Conservation (phyloP, 345 rosid genomes). For the Toxicodendron radicans region DNA sequence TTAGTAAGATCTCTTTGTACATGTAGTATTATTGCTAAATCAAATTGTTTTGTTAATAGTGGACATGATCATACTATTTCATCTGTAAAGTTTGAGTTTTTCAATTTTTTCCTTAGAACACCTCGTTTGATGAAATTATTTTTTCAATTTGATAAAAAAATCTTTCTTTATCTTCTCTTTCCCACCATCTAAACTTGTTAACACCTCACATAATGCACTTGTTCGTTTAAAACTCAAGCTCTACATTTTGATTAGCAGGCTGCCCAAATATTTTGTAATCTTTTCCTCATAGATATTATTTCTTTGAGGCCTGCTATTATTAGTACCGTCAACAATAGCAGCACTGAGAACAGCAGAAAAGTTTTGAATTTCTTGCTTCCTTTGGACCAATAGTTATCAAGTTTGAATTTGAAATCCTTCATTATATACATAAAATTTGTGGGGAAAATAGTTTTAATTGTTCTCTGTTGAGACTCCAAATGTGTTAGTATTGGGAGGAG, state of each 20-base stretch:
- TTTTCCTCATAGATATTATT: neutral
- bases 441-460: neutral
- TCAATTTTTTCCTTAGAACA: neutral
- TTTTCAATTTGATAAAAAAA: neutral
- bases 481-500: too few relatives aligned
- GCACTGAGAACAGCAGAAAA: neutral
- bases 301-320: neutral
- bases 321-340: neutral
- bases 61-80: neutral
- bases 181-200: neutral
- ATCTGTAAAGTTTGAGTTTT: neutral
- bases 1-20: too few relatives aligned
- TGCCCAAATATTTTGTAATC: neutral
- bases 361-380: neutral
- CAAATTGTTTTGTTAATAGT: neutral
- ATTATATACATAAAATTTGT: neutral
- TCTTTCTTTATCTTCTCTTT: neutral
- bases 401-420: conserved; percentile 5
- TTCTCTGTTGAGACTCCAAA: too few relatives aligned
- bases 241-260: neutral
- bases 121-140: neutral
- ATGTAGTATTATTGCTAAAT: too few relatives aligned
- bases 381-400: neutral
- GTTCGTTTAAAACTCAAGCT: neutral
- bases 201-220: neutral